Percentiles rank a stretch among this genome's conserved stretches.
Conservation (phyloP, 306 rosid genomes). For the Vigna angularis region DNA sequence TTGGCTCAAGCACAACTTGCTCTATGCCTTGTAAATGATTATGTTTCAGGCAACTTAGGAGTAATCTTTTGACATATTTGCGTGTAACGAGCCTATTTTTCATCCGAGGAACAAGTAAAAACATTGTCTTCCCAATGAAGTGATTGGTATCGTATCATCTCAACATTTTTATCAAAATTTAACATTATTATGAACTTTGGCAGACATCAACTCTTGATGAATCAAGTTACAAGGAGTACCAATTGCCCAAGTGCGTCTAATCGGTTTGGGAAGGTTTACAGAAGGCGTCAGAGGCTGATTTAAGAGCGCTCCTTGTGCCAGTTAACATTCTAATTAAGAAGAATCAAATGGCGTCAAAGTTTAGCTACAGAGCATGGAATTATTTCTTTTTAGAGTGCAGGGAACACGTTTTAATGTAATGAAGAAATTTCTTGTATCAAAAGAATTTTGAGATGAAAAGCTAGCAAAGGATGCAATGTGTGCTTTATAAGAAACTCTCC, state of each 20-base stretch:
- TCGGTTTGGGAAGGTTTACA: conserved; percentile 55
- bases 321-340: conserved; percentile 20
- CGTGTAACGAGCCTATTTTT: conserved; percentile 13
- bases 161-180: conserved; percentile 5
- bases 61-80: conserved; percentile 15
- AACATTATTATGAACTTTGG: conserved; percentile 36
- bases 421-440: too few species aligned
- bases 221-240: conserved; percentile 46
- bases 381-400: background rate
- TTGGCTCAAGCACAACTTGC: conserved; percentile 6
- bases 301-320: background rate
- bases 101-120: background rate
- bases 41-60: conserved; percentile 23
- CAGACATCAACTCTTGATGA: conserved; percentile 67
- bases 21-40: conserved; percentile 23
- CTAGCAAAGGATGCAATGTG: too few species aligned
- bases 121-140: conserved; percentile 2
- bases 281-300: conserved; percentile 37
- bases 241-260: conserved; percentile 12
- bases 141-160: conserved; percentile 6
- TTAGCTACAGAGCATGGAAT: background rate
- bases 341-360: conserved; percentile 18
- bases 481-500: too few species aligned
- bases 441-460: too few species aligned
- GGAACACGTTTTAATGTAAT: conserved; percentile 4